Conservation (phyloP, 1,284 basidiomycete species). For the Tilletia setariae region DNA sequence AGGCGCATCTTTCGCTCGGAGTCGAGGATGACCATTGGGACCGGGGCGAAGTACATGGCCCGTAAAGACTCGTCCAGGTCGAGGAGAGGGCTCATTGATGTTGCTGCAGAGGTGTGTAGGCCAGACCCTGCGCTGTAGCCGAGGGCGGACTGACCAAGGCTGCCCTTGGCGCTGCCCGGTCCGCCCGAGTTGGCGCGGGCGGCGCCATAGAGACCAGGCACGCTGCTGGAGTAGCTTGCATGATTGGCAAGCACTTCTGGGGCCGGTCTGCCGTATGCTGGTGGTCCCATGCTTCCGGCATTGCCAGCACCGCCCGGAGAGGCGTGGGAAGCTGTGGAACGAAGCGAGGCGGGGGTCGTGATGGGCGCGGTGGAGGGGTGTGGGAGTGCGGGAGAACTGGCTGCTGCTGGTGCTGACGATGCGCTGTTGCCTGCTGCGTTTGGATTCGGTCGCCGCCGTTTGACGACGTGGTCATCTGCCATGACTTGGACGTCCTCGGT, state of each 20-base stretch:
- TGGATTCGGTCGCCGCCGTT: background rate
- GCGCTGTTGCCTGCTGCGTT: background rate
- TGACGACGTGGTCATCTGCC: background rate
- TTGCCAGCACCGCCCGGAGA: too few species aligned
- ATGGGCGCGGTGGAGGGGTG: too few species aligned
- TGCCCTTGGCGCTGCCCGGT: conserved; percentile 1
- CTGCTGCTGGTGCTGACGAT: background rate
- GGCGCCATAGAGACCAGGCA: background rate
- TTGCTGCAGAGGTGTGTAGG: too few species aligned
- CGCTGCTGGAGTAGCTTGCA: too few species aligned
- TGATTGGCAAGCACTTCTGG: too few species aligned
- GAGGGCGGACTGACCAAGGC: background rate
- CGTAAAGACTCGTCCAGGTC: conserved; percentile 47
- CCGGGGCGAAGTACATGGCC: conserved; percentile 48
- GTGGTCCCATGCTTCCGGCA: too few species aligned
- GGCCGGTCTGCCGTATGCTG: too few species aligned
- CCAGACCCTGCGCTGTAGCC: background rate
- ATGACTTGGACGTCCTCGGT: too few species aligned
- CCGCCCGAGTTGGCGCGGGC: background rate
- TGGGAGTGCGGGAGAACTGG: too few species aligned
- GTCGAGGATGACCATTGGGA: conserved; percentile 43
- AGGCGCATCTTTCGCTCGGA: conserved; percentile 38
- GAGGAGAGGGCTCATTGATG: too few species aligned
- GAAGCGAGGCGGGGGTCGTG: too few species aligned
- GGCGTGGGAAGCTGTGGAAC: too few species aligned